Evolutionary conservation across 495 filamentous ascomycete species (phyloP).

Genomic region (Penicilliopsis zonata): DNA sequence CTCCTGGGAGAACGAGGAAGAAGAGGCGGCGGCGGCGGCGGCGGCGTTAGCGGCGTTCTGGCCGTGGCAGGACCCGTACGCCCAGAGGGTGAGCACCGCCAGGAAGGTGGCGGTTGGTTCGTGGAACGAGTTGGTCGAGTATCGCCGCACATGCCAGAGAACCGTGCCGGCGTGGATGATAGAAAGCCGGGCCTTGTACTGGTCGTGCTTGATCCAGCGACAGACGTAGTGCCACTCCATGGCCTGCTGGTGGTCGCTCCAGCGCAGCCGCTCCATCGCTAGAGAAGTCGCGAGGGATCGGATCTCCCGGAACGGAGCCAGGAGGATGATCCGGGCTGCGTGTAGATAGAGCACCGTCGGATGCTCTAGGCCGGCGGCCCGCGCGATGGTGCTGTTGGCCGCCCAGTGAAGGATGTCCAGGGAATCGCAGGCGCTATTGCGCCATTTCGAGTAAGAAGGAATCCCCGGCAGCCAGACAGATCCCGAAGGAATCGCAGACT

Average conservation of each 20-base stretch:
- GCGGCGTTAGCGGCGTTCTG: constrained; percentile 4
- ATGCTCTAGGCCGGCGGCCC: constrained; percentile 35
- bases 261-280: constrained; percentile 15
- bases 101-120: constrained; percentile 36
- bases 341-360: constrained; percentile 42
- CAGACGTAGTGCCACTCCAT: constrained; percentile 32
- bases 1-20: no score
- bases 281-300: constrained; percentile 22
- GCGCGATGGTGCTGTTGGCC: constrained; percentile 33
- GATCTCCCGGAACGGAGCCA: constrained; percentile 29
- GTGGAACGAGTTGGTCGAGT: constrained; percentile 36
- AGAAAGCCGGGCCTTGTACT: constrained; percentile 42
- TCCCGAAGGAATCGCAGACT: constrained; percentile 20
- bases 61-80: constrained; percentile 29
- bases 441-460: constrained; percentile 40
- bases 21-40: no score
- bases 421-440: constrained; percentile 42
- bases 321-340: constrained; percentile 27
- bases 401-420: constrained; percentile 44
- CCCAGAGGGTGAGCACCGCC: constrained; percentile 39
- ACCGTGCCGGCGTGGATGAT: constrained; percentile 40
- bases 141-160: constrained; percentile 38
- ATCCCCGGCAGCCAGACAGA: constrained; percentile 40
- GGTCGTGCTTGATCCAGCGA: constrained; percentile 38
- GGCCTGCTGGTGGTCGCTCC: constrained; percentile 19